These are phyloP conservation scores for Kandelia obovata DNA, from an alignment of 345 rosid species.

Conservation along the genomic window DNA sequence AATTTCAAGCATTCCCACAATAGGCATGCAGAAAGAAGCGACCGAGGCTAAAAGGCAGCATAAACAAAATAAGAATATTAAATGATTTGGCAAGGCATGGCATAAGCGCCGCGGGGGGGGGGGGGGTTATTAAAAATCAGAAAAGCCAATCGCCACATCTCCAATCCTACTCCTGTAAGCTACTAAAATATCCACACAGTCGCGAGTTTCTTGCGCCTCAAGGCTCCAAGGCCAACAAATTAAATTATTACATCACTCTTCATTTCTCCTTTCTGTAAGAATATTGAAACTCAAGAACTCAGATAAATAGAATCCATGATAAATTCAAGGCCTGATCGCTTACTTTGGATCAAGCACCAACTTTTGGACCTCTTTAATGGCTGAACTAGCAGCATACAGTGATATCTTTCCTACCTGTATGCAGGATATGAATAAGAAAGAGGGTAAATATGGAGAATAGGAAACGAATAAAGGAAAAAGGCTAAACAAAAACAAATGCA, in stretches of 20 bases:
- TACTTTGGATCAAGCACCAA: slow-evolving; percentile 91
- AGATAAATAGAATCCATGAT: neutral
- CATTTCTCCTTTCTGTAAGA: neutral
- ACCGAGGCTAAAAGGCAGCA: neutral
- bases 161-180: neutral
- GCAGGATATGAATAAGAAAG: too few species aligned
- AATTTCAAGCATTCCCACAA: neutral
- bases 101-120: neutral
- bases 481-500: neutral
- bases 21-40: neutral
- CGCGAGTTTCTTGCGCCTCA: neutral
- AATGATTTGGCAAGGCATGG: neutral
- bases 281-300: neutral
- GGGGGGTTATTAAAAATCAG: neutral
- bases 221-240: neutral
- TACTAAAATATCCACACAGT: too few species aligned
- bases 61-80: neutral
- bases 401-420: slow-evolving; percentile 86
- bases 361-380: slow-evolving; percentile 93
- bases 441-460: too few species aligned
- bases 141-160: neutral
- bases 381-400: slow-evolving; percentile 91
- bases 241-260: neutral
- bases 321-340: slow-evolving; percentile 24
- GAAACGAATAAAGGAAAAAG: neutral